Evolutionary conservation across 345 rosid genomes (phyloP), one percentile per base, ranked within the genome.

Genomic region (Eucalyptus lansdowneana): DNA sequence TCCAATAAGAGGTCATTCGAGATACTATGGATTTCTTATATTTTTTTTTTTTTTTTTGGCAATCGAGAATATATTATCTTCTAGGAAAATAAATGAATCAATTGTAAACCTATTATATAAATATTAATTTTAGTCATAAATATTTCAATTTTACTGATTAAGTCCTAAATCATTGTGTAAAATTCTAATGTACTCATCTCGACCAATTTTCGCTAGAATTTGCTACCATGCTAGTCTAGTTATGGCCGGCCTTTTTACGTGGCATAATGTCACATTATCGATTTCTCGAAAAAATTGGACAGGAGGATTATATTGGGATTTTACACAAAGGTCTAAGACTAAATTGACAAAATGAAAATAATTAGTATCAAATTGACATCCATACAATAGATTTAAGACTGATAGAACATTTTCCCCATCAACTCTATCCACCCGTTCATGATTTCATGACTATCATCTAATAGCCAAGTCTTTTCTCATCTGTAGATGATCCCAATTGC

Each of bases 181-280:
- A 37, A 34, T 19, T 37, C 4, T 19, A 72, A 34, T 37, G 2
- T 37, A 10, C 8, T 72, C 7, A 34, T 72, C 14, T 12, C 0
- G 0, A 3, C 2, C 0, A 37, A 19, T 19, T 72, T 72, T 72
- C 0, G 2, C 12, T 0, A 5, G 2, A 34, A 72, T 34, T 72
- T 11, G 25, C 25, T 34, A 21, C 6, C 0, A 0, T 72, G 5
- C 7, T 21, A 21, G 14, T 72, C n/a, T 6, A 19, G 25, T 34
- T 42, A 3, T 72, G 0, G 4, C 5, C 3, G 0, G 14, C 83
- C 27, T 0, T 72, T 11, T 40, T 37, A 37, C 1, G 7, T 40
- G 24, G 14, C 45, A 37, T 2, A 72, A 4, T 1, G 8, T 24
- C 8, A 37, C 14, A 2, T 72, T 37, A 37, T 2, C 1, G 8